phyloP scores from a whole-genome alignment of 2,329 filamentous ascomycete species.

The Basipetospora sp. region DNA sequence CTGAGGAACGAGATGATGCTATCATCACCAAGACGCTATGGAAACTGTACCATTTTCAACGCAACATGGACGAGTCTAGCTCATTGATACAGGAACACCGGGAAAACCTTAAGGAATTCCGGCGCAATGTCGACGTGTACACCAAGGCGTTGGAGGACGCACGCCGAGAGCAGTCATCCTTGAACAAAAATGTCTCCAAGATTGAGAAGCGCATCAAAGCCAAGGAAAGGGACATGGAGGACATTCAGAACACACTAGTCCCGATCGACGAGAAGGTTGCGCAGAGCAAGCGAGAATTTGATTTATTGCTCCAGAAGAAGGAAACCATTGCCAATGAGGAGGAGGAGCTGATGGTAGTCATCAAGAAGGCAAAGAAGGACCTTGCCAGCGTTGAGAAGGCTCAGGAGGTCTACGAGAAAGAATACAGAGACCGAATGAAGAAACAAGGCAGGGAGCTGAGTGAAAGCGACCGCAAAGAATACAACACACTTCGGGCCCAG shows the following conservation, averaged over 20 bases:
- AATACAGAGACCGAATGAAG: constrained; percentile 72
- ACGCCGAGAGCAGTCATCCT: constrained; percentile 66
- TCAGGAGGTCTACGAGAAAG: constrained; percentile 71
- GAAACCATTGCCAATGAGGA: constrained; percentile 61
- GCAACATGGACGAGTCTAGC: constrained; percentile 80
- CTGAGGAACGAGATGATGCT: constrained; percentile 76
- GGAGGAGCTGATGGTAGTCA: constrained; percentile 51
- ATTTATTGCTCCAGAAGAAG: constrained; percentile 52
- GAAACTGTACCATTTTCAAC: constrained; percentile 93
- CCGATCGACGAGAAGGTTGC: constrained; percentile 86
- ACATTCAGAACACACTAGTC: constrained; percentile 69
- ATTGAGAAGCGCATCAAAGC: constrained; percentile 73
- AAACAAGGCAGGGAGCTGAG: constrained; percentile 77
- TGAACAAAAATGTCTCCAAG: constrained; percentile 60
- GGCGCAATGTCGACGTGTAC: constrained; percentile 73
- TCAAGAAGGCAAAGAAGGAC: constrained; percentile 65
- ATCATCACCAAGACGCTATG: constrained; percentile 88
- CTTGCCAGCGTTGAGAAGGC: constrained; percentile 77
- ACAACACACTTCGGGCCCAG: constrained; percentile 69
- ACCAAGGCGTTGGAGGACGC: constrained; percentile 68
- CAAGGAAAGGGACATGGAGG: constrained; percentile 77
- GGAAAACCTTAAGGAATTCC: constrained; percentile 84
- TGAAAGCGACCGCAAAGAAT: constrained; percentile 76
- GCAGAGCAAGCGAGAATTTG: constrained; percentile 57
- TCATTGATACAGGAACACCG: constrained; percentile 84